A percentile compares a stretch with the other conserved stretches of the same genome.
phyloP scores from a whole-genome alignment of 2,329 filamentous ascomycete genomes.

The Drechslerella dactyloides region DNA sequence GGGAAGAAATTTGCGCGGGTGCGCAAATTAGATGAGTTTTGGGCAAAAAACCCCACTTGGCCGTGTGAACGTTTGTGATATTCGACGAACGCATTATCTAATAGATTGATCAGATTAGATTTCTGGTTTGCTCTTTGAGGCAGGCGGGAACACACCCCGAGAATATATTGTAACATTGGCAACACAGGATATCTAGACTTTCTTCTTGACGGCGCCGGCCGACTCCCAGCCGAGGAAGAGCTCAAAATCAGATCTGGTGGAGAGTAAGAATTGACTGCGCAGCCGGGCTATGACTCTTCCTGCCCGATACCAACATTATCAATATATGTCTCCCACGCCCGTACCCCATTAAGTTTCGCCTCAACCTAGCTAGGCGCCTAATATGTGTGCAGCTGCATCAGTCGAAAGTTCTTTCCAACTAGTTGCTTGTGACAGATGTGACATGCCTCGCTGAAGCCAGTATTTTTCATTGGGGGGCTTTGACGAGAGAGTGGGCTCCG shows the following conservation, averaged over 20 bases:
- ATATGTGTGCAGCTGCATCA: neutral
- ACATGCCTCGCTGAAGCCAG: neutral
- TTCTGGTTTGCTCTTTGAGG: slow-evolving; percentile 9
- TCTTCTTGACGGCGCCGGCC: too few relatives aligned
- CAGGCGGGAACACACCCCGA: slow-evolving; percentile 22
- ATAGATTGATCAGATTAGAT: slow-evolving; percentile 51
- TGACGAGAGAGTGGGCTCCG: neutral
- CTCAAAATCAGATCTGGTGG: too few relatives aligned
- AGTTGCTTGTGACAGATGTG: neutral
- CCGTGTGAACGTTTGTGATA: slow-evolving; percentile 14
- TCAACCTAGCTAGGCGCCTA: neutral
- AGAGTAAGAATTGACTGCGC: neutral
- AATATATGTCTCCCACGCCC: too few relatives aligned
- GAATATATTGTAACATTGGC: slow-evolving; percentile 4
- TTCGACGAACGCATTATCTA: slow-evolving; percentile 48
- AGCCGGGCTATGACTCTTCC: neutral
- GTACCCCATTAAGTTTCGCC: too few relatives aligned
- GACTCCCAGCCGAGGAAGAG: neutral
- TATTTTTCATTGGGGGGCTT: neutral
- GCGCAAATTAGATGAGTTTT: slow-evolving; percentile 6
- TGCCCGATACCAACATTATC: too few relatives aligned
- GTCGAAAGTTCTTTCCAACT: neutral
- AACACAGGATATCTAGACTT: neutral
- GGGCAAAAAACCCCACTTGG: slow-evolving; percentile 37
- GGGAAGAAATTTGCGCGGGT: slow-evolving; percentile 49